phyloP scores from a whole-genome alignment of 805 yeast genomes.

The Clavispora carvajalis region DNA sequence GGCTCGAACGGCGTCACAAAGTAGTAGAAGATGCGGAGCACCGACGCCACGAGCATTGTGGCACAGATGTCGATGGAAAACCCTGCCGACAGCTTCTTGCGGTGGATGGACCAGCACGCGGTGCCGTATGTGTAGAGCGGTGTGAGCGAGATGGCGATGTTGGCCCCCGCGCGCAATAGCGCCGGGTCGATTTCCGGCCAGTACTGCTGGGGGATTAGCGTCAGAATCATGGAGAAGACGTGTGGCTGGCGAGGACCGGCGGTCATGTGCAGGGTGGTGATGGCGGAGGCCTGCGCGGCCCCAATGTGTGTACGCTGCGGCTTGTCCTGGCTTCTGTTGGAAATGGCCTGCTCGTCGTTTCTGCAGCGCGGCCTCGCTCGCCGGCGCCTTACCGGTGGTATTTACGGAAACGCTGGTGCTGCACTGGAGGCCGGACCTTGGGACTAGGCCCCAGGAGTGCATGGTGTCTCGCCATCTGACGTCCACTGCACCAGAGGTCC shows the following conservation, averaged over 20 bases:
- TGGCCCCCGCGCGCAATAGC: constrained; percentile 49
- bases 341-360: no score
- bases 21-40: constrained; percentile 71
- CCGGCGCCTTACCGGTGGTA: no score
- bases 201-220: constrained; percentile 17
- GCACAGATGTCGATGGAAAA: constrained; percentile 91
- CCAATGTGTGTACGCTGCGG: no score
- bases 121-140: constrained; percentile 87
- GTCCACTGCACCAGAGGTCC: no score
- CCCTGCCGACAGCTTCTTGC: constrained; percentile 63
- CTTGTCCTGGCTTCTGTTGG: no score
- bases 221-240: constrained; percentile 8
- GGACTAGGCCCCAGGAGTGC: no score
- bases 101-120: constrained; percentile 64
- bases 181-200: constrained; percentile 25
- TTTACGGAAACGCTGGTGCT: no score
- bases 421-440: no score
- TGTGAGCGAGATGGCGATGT: constrained; percentile 67
- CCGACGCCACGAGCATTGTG: constrained; percentile 77
- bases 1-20: constrained; percentile 74
- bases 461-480: no score
- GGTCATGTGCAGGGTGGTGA: neutral
- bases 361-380: no score
- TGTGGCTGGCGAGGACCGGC: no score
- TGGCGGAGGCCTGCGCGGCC: no score